Evolutionary conservation across 495 filamentous ascomycete species (phyloP), one percentile per base, ranked within the genome.

Genomic region (Trichocladium uniseriatum): DNA sequence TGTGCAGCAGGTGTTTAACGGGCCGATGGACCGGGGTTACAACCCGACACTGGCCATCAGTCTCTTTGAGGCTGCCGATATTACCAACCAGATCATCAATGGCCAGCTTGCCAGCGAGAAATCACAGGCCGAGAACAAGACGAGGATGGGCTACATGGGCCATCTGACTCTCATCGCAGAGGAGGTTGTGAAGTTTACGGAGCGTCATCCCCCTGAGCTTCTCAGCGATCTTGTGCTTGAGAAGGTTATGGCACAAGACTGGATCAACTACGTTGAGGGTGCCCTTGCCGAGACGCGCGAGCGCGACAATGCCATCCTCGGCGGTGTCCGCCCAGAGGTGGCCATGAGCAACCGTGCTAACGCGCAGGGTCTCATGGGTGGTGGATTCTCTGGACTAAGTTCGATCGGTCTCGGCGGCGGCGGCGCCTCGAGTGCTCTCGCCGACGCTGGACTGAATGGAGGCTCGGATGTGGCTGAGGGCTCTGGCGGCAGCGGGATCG

Each of bases 1-100:
- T 53, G 85, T 99, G 11, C 92, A 99, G 64, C 92, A 99, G 70
- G 94, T 99, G 0, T 98, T 99, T 69, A 99, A 99, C 60, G 92
- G 94, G 0, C 87, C 87, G 11, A 95, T 99, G 87, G 90, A 96
- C 54, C 83, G 89, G 44, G 89, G 92, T 13, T 96, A 82, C 64
- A 99, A 99, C 67, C 83, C 87, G 7, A 82, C 80, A 36, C 76
- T 99, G n/a, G 90, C 92, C 20, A 84, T 95, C 44, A 88, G 94
- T 64, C 80, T 99, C 27, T 95, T 95, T 45, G 86, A 92, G 57
- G 83, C 79, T 27, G 90, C 89, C 7, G 81, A 84, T 47, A 87
- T 99, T 52, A 97, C 91, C 3, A 83, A 87, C 57, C 80, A 84
- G 29, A 95, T 99, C 60, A 82, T 96, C 47, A 84, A 89, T 54